Evolutionary conservation across 495 filamentous ascomycete genomes (phyloP).

Genomic region (Xylaria castorea): DNA sequence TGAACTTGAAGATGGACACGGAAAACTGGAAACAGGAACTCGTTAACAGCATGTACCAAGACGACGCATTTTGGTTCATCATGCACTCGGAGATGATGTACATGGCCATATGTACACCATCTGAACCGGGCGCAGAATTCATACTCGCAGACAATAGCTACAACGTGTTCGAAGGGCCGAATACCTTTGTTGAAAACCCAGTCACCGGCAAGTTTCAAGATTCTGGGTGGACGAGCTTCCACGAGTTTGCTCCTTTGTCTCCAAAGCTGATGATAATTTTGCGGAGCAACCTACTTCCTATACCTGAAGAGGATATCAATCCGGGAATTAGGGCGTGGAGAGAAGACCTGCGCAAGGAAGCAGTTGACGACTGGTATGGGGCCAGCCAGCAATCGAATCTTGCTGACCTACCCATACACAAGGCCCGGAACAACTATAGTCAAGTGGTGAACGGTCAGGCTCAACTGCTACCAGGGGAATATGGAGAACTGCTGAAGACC

Average conservation of each 20-base stretch:
- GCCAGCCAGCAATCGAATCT: slow-evolving; percentile 34
- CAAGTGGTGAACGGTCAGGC: slow-evolving; percentile 38
- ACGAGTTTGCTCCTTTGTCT: slow-evolving; percentile 57
- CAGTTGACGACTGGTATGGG: slow-evolving; percentile 23
- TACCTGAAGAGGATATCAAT: slow-evolving; percentile 30
- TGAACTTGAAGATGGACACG: slow-evolving; percentile 55
- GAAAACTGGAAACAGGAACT: slow-evolving; percentile 47
- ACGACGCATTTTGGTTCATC: slow-evolving; percentile 54
- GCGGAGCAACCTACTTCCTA: slow-evolving; percentile 40
- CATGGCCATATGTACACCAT: slow-evolving; percentile 55
- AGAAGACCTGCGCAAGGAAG: slow-evolving; percentile 3
- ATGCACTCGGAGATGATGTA: slow-evolving; percentile 46
- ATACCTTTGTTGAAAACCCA: slow-evolving; percentile 25
- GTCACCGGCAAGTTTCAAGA: slow-evolving; percentile 34
- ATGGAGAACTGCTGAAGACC: slow-evolving; percentile 25
- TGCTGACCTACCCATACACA: slow-evolving; percentile 48
- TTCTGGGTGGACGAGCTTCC: slow-evolving; percentile 34
- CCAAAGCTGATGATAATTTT: slow-evolving; percentile 59
- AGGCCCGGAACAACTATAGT: slow-evolving; percentile 49
- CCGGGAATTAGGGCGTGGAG: slow-evolving; percentile 21
- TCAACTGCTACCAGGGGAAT: slow-evolving; percentile 26
- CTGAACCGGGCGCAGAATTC: slow-evolving; percentile 51
- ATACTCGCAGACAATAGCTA: slow-evolving; percentile 57
- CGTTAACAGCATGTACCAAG: slow-evolving; percentile 43
- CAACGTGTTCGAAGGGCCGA: slow-evolving; percentile 56